Evolutionary conservation across 1,284 basidiomycete species (phyloP).

Genomic region (Rhodotorula sp.): DNA sequence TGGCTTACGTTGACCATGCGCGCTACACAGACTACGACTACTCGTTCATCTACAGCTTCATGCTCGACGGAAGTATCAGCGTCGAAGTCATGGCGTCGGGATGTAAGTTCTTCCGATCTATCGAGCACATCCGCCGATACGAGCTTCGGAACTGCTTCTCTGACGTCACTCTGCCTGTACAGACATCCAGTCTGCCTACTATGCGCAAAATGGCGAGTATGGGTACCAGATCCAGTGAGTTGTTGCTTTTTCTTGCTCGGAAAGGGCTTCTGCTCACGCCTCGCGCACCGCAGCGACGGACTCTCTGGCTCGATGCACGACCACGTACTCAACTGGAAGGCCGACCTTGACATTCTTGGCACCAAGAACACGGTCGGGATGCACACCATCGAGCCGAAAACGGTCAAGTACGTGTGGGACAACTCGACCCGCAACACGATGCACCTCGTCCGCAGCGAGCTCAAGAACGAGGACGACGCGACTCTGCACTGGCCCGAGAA

Average conservation of each 20-base stretch:
- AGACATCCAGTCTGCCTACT: slow-evolving; percentile 46
- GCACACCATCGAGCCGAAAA: slow-evolving; percentile 44
- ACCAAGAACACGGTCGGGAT: slow-evolving; percentile 46
- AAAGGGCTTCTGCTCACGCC: no score
- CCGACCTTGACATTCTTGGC: slow-evolving; percentile 46
- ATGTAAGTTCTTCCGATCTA: slow-evolving; percentile 15
- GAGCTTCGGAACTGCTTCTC: neutral
- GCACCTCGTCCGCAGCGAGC: slow-evolving; percentile 52
- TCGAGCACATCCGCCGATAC: neutral
- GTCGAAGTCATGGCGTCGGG: slow-evolving; percentile 48
- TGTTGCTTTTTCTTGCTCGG: no score
- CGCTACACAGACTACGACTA: neutral
- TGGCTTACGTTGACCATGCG: neutral
- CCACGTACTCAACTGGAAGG: slow-evolving; percentile 45
- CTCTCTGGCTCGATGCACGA: slow-evolving; percentile 47
- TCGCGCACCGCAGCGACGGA: slow-evolving; percentile 23
- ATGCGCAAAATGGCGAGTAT: slow-evolving; percentile 43
- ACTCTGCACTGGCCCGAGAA: slow-evolving; percentile 57
- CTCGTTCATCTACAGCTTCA: slow-evolving; percentile 43
- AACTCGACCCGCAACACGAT: slow-evolving; percentile 45
- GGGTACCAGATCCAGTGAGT: slow-evolving; percentile 46
- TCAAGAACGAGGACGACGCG: slow-evolving; percentile 61
- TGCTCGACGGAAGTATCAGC: slow-evolving; percentile 48
- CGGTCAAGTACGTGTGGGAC: slow-evolving; percentile 46
- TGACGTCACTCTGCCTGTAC: neutral